phyloP scores from a whole-genome alignment of 2,329 filamentous ascomycete genomes.

The Xylaria multiplex region DNA sequence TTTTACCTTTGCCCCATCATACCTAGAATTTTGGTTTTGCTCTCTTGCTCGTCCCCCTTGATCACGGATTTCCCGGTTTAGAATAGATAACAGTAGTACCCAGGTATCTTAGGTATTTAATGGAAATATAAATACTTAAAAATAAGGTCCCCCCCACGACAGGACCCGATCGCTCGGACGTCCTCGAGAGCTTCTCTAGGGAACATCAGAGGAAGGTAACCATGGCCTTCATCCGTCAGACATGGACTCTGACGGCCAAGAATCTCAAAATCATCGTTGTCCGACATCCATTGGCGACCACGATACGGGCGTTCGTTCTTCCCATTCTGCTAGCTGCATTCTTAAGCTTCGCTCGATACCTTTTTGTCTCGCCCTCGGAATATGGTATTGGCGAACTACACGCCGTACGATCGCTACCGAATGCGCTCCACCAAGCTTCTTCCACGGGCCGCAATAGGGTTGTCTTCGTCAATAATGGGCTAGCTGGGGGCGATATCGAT shows the following conservation, averaged over 20 bases:
- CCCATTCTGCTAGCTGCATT: conserved; percentile 68
- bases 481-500: conserved; percentile 75
- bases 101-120: conserved; percentile 7
- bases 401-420: conserved; percentile 70
- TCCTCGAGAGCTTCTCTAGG: conserved; percentile 9
- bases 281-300: conserved; percentile 63
- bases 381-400: conserved; percentile 75
- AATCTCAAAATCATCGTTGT: conserved; percentile 68
- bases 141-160: conserved; percentile 13
- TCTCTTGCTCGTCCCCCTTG: neutral
- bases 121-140: conserved; percentile 27
- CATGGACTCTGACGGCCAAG: conserved; percentile 69
- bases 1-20: neutral
- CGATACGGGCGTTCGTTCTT: conserved; percentile 67
- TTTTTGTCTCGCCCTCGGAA: conserved; percentile 80
- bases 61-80: neutral
- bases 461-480: conserved; percentile 81
- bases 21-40: neutral
- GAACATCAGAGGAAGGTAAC: conserved; percentile 28
- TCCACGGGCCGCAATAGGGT: conserved; percentile 72
- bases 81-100: conserved; percentile 5
- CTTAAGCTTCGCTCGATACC: conserved; percentile 78
- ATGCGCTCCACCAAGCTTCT: conserved; percentile 68
- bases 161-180: conserved; percentile 34
- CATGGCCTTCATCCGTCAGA: conserved; percentile 67